Conservation (phyloP, 345 rosid species). For the Microthlaspi erraticum region DNA sequence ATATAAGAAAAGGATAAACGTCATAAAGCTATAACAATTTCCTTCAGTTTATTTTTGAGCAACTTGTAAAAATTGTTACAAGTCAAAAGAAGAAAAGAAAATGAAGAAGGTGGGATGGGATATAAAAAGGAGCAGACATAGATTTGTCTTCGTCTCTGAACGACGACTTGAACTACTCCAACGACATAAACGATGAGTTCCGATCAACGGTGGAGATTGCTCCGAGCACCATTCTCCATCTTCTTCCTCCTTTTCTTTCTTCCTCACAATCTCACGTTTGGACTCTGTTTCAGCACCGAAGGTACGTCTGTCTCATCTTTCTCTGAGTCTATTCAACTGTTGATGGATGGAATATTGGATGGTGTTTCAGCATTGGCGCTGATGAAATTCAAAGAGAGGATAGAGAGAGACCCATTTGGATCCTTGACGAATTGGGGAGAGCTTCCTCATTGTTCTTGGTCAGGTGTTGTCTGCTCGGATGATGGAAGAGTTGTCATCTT, state of each 20-base stretch:
- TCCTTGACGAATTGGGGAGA: constrained; percentile 68
- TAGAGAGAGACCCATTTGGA: constrained; percentile 71
- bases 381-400: constrained; percentile 64
- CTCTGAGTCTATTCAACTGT: not conserved
- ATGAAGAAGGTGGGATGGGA: constrained; percentile 39
- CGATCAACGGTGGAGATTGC: constrained; percentile 68
- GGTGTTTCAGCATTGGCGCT: constrained; percentile 60
- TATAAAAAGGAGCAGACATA: constrained; percentile 42
- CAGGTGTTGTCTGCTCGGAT: constrained; percentile 70
- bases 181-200: constrained; percentile 51
- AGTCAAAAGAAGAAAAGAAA: constrained; percentile 14
- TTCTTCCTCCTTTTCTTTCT: constrained; percentile 43
- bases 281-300: constrained; percentile 38
- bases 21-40: constrained; percentile 7
- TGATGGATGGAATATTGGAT: constrained; percentile 14
- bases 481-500: constrained; percentile 64
- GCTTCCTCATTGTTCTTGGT: constrained; percentile 77
- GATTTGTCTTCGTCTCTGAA: constrained; percentile 38
- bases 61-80: constrained; percentile 32
- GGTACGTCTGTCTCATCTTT: constrained; percentile 31
- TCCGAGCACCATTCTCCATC: constrained; percentile 65
- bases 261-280: constrained; percentile 36
- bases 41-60: not conserved
- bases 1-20: constrained; percentile 12
- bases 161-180: constrained; percentile 45